Base-by-base conservation (phyloP, 2,329 filamentous ascomycete species). In the Aspergillus fumigatus region DNA sequence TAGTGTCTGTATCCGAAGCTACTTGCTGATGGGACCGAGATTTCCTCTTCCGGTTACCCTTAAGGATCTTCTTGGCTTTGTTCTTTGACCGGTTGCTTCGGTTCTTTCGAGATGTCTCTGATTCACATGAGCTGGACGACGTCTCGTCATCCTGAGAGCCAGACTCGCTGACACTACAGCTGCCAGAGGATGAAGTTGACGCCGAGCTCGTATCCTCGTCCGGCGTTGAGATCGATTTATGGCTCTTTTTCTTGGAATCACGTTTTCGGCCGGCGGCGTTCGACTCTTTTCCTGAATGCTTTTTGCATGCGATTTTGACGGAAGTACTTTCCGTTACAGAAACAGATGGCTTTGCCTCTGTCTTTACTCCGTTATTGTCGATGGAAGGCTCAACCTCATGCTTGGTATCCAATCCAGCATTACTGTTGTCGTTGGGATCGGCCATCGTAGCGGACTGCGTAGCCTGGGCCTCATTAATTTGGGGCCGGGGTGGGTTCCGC, bases 81-180 rank as follows among this genome's bases (percentile, higher is more conserved):
- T 65, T 60, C 60, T 76, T 78, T 51, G 69, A 65, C 54, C 65
- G 62, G 59, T 68, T 64, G 53, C 76, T 75, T 51, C 74, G 70
- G 59, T 54, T 68, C 62, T 67, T 66, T 19, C 60, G 58, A 11
- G 67, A 67, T 3, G 59, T 55, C 40, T 65, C 62, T 4, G 67
- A 66, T 25, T 68, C 62, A 1, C 63, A 64, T 7, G 58, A 59
- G 10, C 56, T 49, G 14, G 58, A 59, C 2, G 47, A 25, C n/a
- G 62, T 55, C 4, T 52, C 56, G 26, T 64, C 59, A 43, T 62
- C 56, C 10, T 58, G 56, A 7, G 51, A 54, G 3, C 55, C 54
- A 19, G 59, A 63, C 14, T 65, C 67, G 45, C 54, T 64, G n/a
- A 57, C 49, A 50, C 55, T 59, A 7, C 66, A 62, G 5, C 62